Evolutionary conservation across 139 green algal species (phyloP).

Genomic region (Astrephomene gubernaculifera): DNA sequence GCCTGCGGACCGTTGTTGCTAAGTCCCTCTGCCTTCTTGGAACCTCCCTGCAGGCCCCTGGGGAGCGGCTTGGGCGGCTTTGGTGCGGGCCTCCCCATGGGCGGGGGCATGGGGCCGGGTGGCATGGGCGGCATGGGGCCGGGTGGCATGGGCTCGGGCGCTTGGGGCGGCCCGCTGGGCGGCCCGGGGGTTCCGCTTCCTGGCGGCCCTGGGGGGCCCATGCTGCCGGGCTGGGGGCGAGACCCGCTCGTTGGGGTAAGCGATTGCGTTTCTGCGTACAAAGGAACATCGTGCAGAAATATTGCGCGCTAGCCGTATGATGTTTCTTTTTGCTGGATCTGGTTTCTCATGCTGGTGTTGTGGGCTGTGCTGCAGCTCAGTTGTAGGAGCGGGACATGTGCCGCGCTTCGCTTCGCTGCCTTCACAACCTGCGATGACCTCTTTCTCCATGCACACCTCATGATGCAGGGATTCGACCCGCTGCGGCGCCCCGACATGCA

Average conservation of each 20-base stretch:
- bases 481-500: constrained; percentile 28
- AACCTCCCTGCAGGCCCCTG: background rate
- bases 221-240: constrained; percentile 29
- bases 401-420: too few relatives aligned
- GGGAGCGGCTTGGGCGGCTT: constrained; percentile 22
- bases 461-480: constrained; percentile 37
- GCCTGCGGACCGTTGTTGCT: too few relatives aligned
- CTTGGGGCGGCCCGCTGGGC: constrained; percentile 35
- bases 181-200: constrained; percentile 1
- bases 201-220: constrained; percentile 12
- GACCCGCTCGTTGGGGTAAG: constrained; percentile 30
- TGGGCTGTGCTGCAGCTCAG: too few relatives aligned
- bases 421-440: too few relatives aligned
- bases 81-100: background rate
- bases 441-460: too few relatives aligned
- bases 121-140: constrained; percentile 24
- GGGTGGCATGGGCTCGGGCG: background rate
- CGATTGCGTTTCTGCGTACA: background rate
- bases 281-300: too few relatives aligned
- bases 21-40: too few relatives aligned
- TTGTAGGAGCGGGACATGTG: too few relatives aligned
- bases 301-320: too few relatives aligned
- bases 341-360: too few relatives aligned
- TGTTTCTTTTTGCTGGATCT: too few relatives aligned
- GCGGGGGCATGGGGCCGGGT: constrained; percentile 6